Conservation (phyloP, 2,329 filamentous ascomycete species). For the Macrophomina tecta region DNA sequence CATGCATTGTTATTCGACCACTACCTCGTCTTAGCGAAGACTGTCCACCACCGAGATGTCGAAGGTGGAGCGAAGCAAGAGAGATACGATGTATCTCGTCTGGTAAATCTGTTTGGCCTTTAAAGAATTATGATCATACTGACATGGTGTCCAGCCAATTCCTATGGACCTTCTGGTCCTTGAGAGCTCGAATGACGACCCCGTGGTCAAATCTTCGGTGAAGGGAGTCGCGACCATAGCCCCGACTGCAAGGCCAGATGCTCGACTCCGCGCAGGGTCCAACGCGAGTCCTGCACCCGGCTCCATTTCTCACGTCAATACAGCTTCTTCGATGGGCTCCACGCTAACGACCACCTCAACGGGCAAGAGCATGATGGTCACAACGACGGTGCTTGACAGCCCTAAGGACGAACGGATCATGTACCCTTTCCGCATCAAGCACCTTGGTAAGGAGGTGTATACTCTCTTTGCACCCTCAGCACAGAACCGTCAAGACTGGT, state of each 20-base stretch:
- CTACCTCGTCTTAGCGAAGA: slow-evolving; percentile 91
- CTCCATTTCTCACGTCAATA: slow-evolving; percentile 71
- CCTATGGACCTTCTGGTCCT: slow-evolving; percentile 95
- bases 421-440: slow-evolving; percentile 95
- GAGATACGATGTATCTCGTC: slow-evolving; percentile 89
- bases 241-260: slow-evolving; percentile 51
- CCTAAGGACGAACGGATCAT: slow-evolving; percentile 76
- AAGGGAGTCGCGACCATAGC: slow-evolving; percentile 71
- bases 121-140: not conserved
- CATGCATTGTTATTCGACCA: slow-evolving; percentile 95
- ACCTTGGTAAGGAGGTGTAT: slow-evolving; percentile 91
- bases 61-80: slow-evolving; percentile 76
- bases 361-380: slow-evolving; percentile 58
- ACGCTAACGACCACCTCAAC: slow-evolving; percentile 52
- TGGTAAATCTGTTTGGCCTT: slow-evolving; percentile 58
- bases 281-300: slow-evolving; percentile 49
- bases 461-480: slow-evolving; percentile 83
- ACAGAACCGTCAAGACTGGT: slow-evolving; percentile 84
- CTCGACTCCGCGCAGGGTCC: slow-evolving; percentile 57
- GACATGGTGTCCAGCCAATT: slow-evolving; percentile 65
- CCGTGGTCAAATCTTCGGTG: slow-evolving; percentile 78
- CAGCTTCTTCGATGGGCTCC: slow-evolving; percentile 64
- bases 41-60: slow-evolving; percentile 70
- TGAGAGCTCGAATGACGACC: slow-evolving; percentile 90
- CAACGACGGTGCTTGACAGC: slow-evolving; percentile 56